Evolutionary conservation across 2,329 filamentous ascomycete species (phyloP).

Genomic region (Ophiostoma tasmaniense): DNA sequence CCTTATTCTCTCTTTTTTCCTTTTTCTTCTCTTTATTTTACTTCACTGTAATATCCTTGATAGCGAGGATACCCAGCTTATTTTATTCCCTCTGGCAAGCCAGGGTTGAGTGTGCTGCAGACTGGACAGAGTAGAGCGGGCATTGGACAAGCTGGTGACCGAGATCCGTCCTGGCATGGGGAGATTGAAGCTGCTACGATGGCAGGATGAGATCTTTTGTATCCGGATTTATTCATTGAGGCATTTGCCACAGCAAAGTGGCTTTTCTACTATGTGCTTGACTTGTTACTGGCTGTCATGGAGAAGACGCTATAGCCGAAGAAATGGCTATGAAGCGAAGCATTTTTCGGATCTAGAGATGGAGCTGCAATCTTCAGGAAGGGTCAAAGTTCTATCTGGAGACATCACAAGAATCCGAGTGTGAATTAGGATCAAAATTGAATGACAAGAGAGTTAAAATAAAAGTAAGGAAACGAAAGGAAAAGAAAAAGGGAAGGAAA

Average conservation of each 20-base stretch:
- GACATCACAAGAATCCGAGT: too few species aligned
- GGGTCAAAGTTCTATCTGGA: too few species aligned
- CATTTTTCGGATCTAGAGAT: too few species aligned
- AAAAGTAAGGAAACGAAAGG: too few species aligned
- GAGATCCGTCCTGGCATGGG: not conserved
- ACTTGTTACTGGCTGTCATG: too few species aligned
- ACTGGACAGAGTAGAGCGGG: not conserved
- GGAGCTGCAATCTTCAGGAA: too few species aligned
- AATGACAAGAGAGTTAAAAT: not conserved
- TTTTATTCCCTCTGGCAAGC: not conserved
- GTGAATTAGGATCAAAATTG: too few species aligned
- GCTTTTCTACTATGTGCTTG: not conserved
- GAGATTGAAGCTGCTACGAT: not conserved
- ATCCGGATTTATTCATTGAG: not conserved
- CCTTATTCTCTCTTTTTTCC: not conserved
- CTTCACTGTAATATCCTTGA: too few species aligned
- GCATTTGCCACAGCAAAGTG: not conserved
- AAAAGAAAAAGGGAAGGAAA: not conserved
- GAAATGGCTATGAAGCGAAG: too few species aligned
- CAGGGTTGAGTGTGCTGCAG: not conserved
- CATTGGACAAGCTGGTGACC: not conserved
- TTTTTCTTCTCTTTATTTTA: not conserved
- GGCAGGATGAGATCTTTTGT: too few species aligned
- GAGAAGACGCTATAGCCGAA: too few species aligned
- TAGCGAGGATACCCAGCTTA: not conserved